Evolutionary conservation across 805 yeast species (phyloP).

Genomic region (Debaryomyces castellii): DNA sequence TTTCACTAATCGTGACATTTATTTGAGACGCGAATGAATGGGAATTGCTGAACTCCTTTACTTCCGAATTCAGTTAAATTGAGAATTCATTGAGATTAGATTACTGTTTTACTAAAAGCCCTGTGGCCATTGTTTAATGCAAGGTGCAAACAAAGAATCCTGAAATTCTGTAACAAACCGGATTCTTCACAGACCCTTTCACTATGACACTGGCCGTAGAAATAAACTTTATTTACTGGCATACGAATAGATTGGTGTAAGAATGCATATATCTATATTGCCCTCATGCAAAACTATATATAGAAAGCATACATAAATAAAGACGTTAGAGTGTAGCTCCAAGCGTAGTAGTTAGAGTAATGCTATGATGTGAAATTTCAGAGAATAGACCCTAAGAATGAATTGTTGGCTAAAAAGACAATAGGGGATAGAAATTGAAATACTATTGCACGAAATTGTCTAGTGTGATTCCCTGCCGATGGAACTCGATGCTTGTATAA

Average conservation of each 20-base stretch:
- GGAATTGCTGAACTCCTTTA: background rate
- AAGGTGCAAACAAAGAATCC: background rate
- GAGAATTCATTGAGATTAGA: background rate
- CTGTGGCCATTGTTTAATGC: background rate
- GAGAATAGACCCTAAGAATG: too few relatives aligned
- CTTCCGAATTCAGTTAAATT: background rate
- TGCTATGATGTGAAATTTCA: background rate
- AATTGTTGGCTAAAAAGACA: too few relatives aligned
- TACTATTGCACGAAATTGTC: background rate
- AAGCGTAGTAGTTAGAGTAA: too few relatives aligned
- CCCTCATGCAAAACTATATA: background rate
- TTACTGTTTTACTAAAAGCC: background rate
- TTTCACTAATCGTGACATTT: background rate
- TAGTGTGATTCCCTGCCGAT: background rate
- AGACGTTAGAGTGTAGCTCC: too few relatives aligned
- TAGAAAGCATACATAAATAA: background rate
- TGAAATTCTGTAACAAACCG: background rate
- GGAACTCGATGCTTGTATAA: background rate
- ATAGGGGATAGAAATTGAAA: too few relatives aligned
- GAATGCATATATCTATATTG: background rate
- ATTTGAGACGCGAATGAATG: background rate
- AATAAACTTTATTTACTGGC: background rate
- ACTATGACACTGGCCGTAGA: too few relatives aligned
- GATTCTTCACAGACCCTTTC: background rate
- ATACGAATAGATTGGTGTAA: background rate